Conservation (phyloP, 2,329 filamentous ascomycete genomes). For the Coleophoma cylindrospora region DNA sequence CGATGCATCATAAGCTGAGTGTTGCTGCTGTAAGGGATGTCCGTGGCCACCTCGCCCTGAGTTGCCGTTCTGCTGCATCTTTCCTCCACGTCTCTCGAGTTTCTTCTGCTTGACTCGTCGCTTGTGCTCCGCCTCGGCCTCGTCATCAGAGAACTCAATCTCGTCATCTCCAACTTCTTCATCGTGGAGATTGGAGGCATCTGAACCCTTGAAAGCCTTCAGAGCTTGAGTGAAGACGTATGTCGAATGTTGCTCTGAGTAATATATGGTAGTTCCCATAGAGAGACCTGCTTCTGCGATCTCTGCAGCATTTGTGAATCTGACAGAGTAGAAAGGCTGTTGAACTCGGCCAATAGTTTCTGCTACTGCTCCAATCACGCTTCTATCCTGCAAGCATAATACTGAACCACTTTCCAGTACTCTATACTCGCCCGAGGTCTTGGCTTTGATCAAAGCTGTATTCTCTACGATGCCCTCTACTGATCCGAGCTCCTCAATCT, state of each 20-base stretch:
- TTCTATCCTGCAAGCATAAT: slow-evolving; percentile 71
- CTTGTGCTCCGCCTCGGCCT: slow-evolving; percentile 84
- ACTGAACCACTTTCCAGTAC: slow-evolving; percentile 82
- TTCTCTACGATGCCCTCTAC: slow-evolving; percentile 77
- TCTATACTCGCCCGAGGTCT: slow-evolving; percentile 73
- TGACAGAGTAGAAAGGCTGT: slow-evolving; percentile 79
- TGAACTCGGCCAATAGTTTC: slow-evolving; percentile 84
- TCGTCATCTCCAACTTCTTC: slow-evolving; percentile 85
- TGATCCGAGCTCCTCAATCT: slow-evolving; percentile 68
- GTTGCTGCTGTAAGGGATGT: slow-evolving; percentile 26
- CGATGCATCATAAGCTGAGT: slow-evolving; percentile 28
- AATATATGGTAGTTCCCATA: slow-evolving; percentile 70
- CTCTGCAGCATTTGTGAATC: slow-evolving; percentile 65
- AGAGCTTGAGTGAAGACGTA: slow-evolving; percentile 85
- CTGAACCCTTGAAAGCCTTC: slow-evolving; percentile 76
- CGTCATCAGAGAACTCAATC: slow-evolving; percentile 93
- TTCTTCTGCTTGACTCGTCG: slow-evolving; percentile 63
- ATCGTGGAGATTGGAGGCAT: slow-evolving; percentile 92
- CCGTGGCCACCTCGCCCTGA: slow-evolving; percentile 29
- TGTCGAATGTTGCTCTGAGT: slow-evolving; percentile 70
- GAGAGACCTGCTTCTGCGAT: slow-evolving; percentile 62
- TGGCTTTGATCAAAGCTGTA: slow-evolving; percentile 72
- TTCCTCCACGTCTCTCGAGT: slow-evolving; percentile 47
- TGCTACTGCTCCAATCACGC: slow-evolving; percentile 73
- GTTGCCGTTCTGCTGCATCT: slow-evolving; percentile 37